Base-by-base conservation (phyloP, 352 stramenopile species). In the Phytophthora podocarpi region DNA sequence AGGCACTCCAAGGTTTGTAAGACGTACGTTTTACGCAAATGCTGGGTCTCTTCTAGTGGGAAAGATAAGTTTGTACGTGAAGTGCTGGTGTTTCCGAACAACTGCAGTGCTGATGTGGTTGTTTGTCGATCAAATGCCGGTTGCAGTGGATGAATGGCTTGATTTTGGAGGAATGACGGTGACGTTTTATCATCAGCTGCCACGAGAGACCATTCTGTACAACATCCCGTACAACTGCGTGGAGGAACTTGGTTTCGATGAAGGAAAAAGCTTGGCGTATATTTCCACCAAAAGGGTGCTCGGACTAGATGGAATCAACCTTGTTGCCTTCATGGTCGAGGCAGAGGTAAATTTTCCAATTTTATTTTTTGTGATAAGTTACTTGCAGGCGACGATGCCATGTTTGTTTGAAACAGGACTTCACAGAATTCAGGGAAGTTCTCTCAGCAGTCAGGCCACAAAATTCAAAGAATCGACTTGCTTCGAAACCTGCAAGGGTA, bases 211-310 rank as follows among this genome's bases (percentile, higher is more conserved):
- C 0, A 75, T 72, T 8, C 61, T 90, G 18, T 68, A 80, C 37
- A 90, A 90, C 35, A 59, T 90, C 12, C 80, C 80, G 7, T 77
- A 83, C 42, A 63, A 42, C 2, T 82, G 76, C 36, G 50, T 88
- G 20, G 62, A 84, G 42, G 65, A 55, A 16, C 27, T 82, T 2
- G 76, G 84, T 21, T 62, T 80, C 5, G 74, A 82, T 15, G 47
- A 68, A 12, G 4, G 15, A 8, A 74, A 53, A 15, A 11, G 16
- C 0, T 28, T 77, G 34, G 51, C 50, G 12, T 65, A 68, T 45
- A 36, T 77, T 15, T 60, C 57, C 36, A 48, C 61, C 11, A 71
- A 66, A 10, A 26, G 30, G 9, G 37, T n/a, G 10, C 34, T 63
- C 2, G 37, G 47, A n/a, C 9, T 48, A 32, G 15, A 47, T 69